A percentile compares a stretch with the other conserved stretches of the same genome.
Conservation (phyloP, 257 asterid genomes). For the Rhazya stricta region DNA sequence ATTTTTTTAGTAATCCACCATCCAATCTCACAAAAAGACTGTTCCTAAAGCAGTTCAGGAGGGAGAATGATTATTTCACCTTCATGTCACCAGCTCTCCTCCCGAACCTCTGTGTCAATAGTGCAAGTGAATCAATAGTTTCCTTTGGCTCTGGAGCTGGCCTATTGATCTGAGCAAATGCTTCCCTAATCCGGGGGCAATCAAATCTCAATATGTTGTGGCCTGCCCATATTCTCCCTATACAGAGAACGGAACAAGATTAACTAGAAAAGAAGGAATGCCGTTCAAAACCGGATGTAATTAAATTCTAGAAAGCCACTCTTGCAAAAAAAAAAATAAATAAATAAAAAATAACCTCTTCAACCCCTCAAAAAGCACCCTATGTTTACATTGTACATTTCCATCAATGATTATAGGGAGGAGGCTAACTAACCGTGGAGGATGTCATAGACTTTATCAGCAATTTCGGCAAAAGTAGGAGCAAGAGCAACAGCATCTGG, state of each 20-base stretch:
- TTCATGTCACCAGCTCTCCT: conserved; percentile 36
- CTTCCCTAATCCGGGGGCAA: conserved; percentile 27
- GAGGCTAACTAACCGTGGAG: conserved; percentile 54
- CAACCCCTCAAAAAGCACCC: background rate
- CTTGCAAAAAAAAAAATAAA: background rate
- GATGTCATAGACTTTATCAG: conserved; percentile 66
- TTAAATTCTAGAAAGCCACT: background rate
- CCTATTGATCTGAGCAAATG: conserved; percentile 28
- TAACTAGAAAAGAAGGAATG: no score
- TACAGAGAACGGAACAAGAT: conserved; percentile 4
- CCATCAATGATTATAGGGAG: background rate
- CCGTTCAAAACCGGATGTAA: background rate
- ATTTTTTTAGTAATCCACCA: background rate
- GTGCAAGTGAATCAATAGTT: conserved; percentile 27
- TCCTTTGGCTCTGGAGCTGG: conserved; percentile 30
- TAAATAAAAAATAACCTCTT: no score
- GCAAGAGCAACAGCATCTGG: conserved; percentile 62
- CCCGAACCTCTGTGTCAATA: conserved; percentile 28
- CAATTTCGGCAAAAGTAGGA: conserved; percentile 66
- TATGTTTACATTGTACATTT: background rate
- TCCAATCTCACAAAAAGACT: background rate
- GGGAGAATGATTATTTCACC: conserved; percentile 11
- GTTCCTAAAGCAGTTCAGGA: background rate
- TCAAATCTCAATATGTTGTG: conserved; percentile 31
- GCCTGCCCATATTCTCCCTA: conserved; percentile 32